A percentile compares a stretch with the other conserved stretches of the same genome.
These are phyloP conservation scores for Exophiala calicioides DNA, from an alignment of 2,329 filamentous ascomycete genomes.

Conservation along the genomic window DNA sequence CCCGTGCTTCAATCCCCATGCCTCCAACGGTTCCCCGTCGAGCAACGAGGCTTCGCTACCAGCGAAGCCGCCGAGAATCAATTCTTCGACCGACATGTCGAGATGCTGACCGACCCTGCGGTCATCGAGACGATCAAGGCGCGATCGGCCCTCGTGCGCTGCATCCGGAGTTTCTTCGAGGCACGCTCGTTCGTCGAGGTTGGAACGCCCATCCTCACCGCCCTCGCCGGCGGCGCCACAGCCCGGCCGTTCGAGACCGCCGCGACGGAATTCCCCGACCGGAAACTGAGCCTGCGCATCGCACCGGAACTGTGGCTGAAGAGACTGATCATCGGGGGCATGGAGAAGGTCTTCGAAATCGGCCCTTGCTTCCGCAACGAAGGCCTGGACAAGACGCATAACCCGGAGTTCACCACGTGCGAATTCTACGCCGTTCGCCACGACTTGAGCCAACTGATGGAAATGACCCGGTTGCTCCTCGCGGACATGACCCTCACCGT, in stretches of 20 bases:
- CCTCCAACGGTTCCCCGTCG: conserved; percentile 73
- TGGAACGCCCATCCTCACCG: conserved; percentile 82
- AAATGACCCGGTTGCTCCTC: conserved; percentile 19
- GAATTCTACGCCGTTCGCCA: conserved; percentile 91
- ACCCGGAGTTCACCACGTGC: conserved; percentile 96
- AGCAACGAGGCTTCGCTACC: conserved; percentile 34
- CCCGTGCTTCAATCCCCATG: conserved; percentile 75
- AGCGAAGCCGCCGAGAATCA: conserved; percentile 55
- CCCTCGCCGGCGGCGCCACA: conserved; percentile 79
- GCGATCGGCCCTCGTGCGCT: conserved; percentile 71
- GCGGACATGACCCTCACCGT: conserved; percentile 8
- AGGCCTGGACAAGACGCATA: conserved; percentile 83
- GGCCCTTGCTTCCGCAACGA: conserved; percentile 93
- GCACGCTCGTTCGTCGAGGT: conserved; percentile 78
- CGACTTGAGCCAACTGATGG: conserved; percentile 46
- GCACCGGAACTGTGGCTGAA: conserved; percentile 96
- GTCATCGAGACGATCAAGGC: conserved; percentile 70
- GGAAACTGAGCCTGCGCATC: conserved; percentile 75
- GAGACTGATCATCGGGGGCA: conserved; percentile 81
- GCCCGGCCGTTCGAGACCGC: conserved; percentile 83
- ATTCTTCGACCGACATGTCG: conserved; percentile 66
- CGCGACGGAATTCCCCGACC: conserved; percentile 73
- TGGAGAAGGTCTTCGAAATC: conserved; percentile 89
- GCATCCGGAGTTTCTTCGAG: conserved; percentile 73
- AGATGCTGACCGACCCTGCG: conserved; percentile 74